A percentile compares a stretch with the other conserved stretches of the same genome.
Evolutionary conservation across 352 stramenopile genomes (phyloP).

Genomic region (Phytopythium oedochilum): DNA sequence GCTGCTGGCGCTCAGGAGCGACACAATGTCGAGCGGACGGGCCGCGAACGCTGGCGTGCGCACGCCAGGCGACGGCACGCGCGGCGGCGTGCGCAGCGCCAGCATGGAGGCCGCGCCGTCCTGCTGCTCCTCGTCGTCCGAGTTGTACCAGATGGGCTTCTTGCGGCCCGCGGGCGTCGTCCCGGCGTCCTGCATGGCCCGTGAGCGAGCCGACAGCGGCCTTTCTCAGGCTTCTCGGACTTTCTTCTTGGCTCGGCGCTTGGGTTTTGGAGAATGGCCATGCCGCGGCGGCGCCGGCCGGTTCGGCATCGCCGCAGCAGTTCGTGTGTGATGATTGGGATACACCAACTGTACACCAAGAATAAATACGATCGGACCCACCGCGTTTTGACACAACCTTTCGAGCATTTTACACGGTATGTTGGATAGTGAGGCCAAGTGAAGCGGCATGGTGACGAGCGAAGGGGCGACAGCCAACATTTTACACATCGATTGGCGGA

Average conservation of each 20-base stretch:
- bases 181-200: too few relatives aligned
- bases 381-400: constrained; percentile 8
- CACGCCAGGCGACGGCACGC: background rate
- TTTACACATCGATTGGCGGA: too few relatives aligned
- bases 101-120: constrained; percentile 8
- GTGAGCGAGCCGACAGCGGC: too few relatives aligned
- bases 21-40: constrained; percentile 12
- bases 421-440: background rate
- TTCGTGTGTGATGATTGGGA: constrained; percentile 15
- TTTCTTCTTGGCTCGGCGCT: constrained; percentile 9
- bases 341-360: constrained; percentile 28
- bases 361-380: background rate
- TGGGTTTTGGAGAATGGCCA: constrained; percentile 26
- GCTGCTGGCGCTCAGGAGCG: constrained; percentile 21
- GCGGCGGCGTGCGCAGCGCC: constrained; percentile 18
- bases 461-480: background rate
- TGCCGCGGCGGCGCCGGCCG: background rate
- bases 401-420: constrained; percentile 3
- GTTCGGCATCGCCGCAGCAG: constrained; percentile 6
- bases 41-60: background rate
- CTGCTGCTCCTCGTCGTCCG: constrained; percentile 1
- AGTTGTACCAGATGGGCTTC: constrained; percentile 23
- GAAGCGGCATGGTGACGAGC: background rate
- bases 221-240: too few relatives aligned
- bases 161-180: constrained; percentile 2